Evolutionary conservation across 352 stramenopile species (phyloP).

Genomic region (Thalassiosira pacifica): DNA sequence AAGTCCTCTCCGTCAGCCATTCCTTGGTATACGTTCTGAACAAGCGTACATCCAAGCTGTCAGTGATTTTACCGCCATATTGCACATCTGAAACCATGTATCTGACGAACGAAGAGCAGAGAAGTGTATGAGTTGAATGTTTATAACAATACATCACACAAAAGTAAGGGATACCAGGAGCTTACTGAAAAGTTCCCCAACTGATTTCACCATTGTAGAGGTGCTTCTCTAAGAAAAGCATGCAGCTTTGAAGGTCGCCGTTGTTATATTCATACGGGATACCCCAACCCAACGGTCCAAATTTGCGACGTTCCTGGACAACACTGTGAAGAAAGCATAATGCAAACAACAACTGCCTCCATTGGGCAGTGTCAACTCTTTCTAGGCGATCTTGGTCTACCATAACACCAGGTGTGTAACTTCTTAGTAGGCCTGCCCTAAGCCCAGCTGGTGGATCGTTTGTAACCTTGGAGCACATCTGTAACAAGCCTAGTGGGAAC

Average conservation of each 20-base stretch:
- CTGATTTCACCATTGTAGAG: conserved; percentile 98
- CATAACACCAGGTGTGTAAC: conserved; percentile 95
- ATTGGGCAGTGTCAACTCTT: conserved; percentile 95
- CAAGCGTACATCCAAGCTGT: conserved; percentile 96
- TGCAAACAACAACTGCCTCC: conserved; percentile 96
- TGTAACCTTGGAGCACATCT: conserved; percentile 99
- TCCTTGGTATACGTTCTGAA: conserved; percentile 97
- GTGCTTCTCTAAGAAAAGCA: conserved; percentile 98
- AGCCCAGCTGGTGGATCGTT: conserved; percentile 97
- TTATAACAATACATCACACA: background rate
- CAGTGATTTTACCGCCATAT: conserved; percentile 99
- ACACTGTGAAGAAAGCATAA: conserved; percentile 98
- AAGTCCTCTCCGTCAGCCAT: conserved; percentile 93
- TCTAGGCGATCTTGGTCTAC: conserved; percentile 99
- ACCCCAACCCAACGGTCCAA: conserved; percentile 96
- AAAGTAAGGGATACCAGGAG: background rate
- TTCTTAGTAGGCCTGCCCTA: conserved; percentile 94
- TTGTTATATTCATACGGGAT: conserved; percentile 99
- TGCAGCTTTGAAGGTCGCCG: conserved; percentile 96
- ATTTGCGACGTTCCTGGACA: conserved; percentile 98
- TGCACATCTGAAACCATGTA: conserved; percentile 99
- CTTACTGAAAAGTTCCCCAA: conserved; percentile 95
- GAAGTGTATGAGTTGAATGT: background rate
- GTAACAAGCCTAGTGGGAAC: conserved; percentile 96
- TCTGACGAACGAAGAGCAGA: conserved; percentile 2